Evolutionary conservation across 2,329 filamentous ascomycete species (phyloP), one percentile per base, ranked within the genome.

Genomic region (Boeremia lycopersici): DNA sequence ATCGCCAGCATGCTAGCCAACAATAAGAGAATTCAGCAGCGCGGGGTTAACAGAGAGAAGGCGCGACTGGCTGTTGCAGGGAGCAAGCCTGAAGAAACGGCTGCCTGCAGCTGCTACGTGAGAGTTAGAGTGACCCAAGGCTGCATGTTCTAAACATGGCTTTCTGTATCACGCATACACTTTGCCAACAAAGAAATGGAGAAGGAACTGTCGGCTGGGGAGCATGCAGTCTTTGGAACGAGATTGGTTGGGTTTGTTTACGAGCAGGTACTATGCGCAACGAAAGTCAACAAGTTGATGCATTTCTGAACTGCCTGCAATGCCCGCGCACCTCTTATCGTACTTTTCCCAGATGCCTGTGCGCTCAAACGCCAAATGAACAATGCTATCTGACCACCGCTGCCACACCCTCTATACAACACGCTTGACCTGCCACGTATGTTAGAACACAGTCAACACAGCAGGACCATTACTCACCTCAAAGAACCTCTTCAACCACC

Each of bases 401-500:
- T 12, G n/a, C 36, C 11, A 12, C 6, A 23, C 12, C 40, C 34
- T 58, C 63, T 23, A 72, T 15, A 73, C 70, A 39, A 73, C 64
- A 48, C 69, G 70, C 63, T 72, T 73, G 56, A 72, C 69, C 68
- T 71, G 28, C 17, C 10, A 7, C 6, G n/a, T 2, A 5, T 33
- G 45, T 68, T 31, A 66, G 61, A 30, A 77, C 6, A 19, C 17
- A 19, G 11, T 17, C 5, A 6, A 10, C 6, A 13, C 4, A 11
- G 12, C 1, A 23, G 19, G 19, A 23, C 19, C 19, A 23, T 23
- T 28, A 46, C 62, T 55, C 74, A 88, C 86, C 87, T 97, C 93
- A 74, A 97, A 97, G 84, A 99, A 99, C 73, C 95, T 86, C 81
- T 96, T 95, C 75, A 99, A 79, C 93, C 95, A 99, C 93, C 95